A percentile compares a stretch with the other conserved stretches of the same genome.
Evolutionary conservation across 345 rosid species (phyloP).

Genomic region (Gossypium herbaceum): DNA sequence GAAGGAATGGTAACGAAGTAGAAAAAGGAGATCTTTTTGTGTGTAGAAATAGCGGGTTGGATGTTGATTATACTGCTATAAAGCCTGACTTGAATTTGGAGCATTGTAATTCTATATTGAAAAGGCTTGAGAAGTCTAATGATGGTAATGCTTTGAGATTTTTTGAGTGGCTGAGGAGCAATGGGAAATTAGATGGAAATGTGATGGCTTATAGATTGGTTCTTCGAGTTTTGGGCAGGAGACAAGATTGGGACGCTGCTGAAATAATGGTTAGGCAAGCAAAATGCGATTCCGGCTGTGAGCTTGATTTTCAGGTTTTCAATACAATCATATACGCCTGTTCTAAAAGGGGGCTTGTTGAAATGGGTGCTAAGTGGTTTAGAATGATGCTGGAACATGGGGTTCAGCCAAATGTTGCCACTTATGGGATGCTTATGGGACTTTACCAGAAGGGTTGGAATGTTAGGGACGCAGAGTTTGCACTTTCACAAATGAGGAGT

Average conservation of each 20-base stretch:
- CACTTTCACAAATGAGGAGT: constrained; percentile 62
- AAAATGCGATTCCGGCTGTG: constrained; percentile 26
- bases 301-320: constrained; percentile 54
- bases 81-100: constrained; percentile 45
- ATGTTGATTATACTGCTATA: constrained; percentile 50
- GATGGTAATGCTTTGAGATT: constrained; percentile 52
- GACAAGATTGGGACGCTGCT: constrained; percentile 71
- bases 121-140: constrained; percentile 58
- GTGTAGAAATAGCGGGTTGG: constrained; percentile 33
- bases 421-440: constrained; percentile 84
- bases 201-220: constrained; percentile 58
- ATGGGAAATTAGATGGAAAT: constrained; percentile 58
- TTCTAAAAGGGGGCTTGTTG: constrained; percentile 52
- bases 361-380: constrained; percentile 63
- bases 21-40: constrained; percentile 35
- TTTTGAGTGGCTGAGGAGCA: constrained; percentile 78
- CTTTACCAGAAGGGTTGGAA: constrained; percentile 75
- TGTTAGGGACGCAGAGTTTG: constrained; percentile 68
- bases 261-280: constrained; percentile 50
- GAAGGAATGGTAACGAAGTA: constrained; percentile 28
- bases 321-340: constrained; percentile 57
- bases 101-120: constrained; percentile 56
- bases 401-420: constrained; percentile 71
- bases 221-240: constrained; percentile 68
- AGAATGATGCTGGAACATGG: constrained; percentile 66